These are phyloP conservation scores for Zalaria sp. DNA, from an alignment of 2,329 filamentous ascomycete species.

Conservation along the genomic window DNA sequence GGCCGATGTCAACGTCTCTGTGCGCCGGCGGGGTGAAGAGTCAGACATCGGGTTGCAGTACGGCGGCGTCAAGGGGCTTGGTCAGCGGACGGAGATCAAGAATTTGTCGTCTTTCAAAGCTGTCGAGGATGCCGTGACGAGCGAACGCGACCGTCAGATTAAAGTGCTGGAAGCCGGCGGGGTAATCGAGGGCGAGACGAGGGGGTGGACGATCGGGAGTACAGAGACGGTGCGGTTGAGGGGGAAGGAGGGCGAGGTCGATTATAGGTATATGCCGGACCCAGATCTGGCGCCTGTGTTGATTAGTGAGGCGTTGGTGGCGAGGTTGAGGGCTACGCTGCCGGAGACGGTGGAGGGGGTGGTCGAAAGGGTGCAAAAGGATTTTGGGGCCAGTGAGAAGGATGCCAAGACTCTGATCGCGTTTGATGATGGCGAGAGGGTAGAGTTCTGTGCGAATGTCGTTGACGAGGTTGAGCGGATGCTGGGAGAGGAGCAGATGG, in stretches of 20 bases:
- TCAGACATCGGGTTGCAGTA: conserved; percentile 37
- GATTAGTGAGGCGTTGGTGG: conserved; percentile 56
- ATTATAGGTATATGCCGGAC: conserved; percentile 98
- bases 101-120: conserved; percentile 91
- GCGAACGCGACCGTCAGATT: conserved; percentile 84
- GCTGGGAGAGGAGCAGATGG: not conserved
- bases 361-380: conserved; percentile 38
- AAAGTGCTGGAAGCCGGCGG: conserved; percentile 62
- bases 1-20: conserved; percentile 91
- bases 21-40: conserved; percentile 41
- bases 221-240: conserved; percentile 69
- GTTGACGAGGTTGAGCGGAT: conserved; percentile 30
- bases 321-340: conserved; percentile 46
- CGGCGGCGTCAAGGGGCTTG: conserved; percentile 48
- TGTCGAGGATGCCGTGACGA: conserved; percentile 85
- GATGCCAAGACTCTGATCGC: conserved; percentile 70
- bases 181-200: conserved; percentile 67
- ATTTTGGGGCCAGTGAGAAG: conserved; percentile 60
- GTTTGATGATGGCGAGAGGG: conserved; percentile 62
- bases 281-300: conserved; percentile 73
- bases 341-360: conserved; percentile 48
- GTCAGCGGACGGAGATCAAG: conserved; percentile 91
- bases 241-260: conserved; percentile 91
- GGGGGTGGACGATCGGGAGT: conserved; percentile 79
- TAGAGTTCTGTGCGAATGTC: conserved; percentile 69